phyloP scores from a whole-genome alignment of 2,329 filamentous ascomycete species.

The Lasiodiplodia sp. region DNA sequence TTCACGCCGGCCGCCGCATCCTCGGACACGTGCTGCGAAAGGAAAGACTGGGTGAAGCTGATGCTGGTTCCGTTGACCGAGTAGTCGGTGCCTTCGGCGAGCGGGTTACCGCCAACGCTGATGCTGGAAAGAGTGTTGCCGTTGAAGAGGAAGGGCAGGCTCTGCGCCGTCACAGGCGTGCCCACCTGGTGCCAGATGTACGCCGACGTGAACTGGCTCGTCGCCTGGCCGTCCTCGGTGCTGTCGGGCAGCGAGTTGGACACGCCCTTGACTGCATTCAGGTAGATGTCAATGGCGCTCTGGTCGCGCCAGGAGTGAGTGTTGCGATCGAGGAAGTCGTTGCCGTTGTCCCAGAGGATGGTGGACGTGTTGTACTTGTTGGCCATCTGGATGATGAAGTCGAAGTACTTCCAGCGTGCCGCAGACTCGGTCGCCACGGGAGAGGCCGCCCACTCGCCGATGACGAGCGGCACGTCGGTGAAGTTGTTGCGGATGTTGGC shows the following conservation, averaged over 20 bases:
- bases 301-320: constrained; percentile 60
- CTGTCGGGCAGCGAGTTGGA: constrained; percentile 61
- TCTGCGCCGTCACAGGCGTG: constrained; percentile 51
- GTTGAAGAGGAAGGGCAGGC: constrained; percentile 61
- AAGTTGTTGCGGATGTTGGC: constrained; percentile 62
- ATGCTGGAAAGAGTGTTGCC: constrained; percentile 59
- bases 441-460: constrained; percentile 66
- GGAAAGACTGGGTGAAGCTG: constrained; percentile 57
- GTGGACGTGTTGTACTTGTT: constrained; percentile 58
- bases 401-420: constrained; percentile 65
- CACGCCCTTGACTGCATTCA: constrained; percentile 53
- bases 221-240: constrained; percentile 56
- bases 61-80: constrained; percentile 54
- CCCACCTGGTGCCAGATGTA: constrained; percentile 63
- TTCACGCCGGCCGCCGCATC: constrained; percentile 55
- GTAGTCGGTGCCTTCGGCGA: constrained; percentile 56
- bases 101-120: constrained; percentile 45
- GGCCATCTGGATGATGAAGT: constrained; percentile 60
- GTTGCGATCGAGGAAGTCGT: constrained; percentile 61
- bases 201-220: constrained; percentile 59
- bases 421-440: constrained; percentile 60
- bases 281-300: constrained; percentile 57
- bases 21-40: constrained; percentile 54
- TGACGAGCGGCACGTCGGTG: constrained; percentile 61
- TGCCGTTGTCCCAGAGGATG: constrained; percentile 67